Base-by-base conservation (phyloP, 805 yeast species). In the Hanseniaspora guilliermondii region DNA sequence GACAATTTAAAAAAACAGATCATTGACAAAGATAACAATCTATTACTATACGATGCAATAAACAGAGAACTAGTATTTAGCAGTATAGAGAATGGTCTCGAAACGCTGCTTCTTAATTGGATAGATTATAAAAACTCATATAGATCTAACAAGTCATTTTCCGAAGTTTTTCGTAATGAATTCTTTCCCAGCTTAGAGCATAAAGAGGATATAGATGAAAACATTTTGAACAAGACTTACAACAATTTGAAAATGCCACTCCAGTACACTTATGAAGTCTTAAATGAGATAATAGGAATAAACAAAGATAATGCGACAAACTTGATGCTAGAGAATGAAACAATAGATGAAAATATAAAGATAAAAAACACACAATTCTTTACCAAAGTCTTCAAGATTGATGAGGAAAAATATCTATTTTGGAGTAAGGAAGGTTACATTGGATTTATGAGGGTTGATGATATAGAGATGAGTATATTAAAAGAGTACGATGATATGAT, bases 261-360 rank as follows among this genome's bases (percentile, higher is more conserved):
- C 7, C 35, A 42, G 21, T 33, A 49, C 42, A 50, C 54, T 2
- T 50, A 50, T 25, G 54, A 50, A n/a, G 46, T 50, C 5, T 4
- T 50, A 6, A 42, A 41, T 27, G 54, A 50, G 30, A 21, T 50
- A 9, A 36, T 50, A 6, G 54, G 54, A 11, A n/a, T 44, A 6
- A 32, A 44, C 37, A 42, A 16, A 11, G 46, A 42, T n/a, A 42
- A 27, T 16, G 35, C 27, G 35, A 22, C 21, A 16, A 42, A 12
- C 8, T n/a, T 25, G 22, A 42, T 42, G 36, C 19, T 40, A 16
- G 25, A 27, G 32, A 38, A 30, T 8, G 33, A 30, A 8, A 14
- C 14, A n/a, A 9, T 11, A 6, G 46, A 48, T 9, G 46, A 30
- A 11, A 21, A 39, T n/a, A 37, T 7, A 21, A 22, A 24, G 36